Base-by-base conservation (phyloP, 495 filamentous ascomycete genomes). In the Cercophora samala region DNA sequence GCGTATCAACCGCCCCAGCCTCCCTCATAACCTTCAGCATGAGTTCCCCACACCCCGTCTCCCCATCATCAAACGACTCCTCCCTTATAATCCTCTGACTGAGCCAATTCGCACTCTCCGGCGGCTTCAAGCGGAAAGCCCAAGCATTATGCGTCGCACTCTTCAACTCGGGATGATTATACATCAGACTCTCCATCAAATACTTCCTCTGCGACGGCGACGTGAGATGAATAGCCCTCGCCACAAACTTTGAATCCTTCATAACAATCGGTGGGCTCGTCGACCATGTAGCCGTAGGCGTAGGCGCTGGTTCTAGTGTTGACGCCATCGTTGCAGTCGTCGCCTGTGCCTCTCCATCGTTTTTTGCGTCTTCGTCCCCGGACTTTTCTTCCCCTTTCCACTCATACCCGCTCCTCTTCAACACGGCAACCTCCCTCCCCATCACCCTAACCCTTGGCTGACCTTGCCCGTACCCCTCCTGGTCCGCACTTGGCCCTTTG, bases 31-130 rank as follows among this genome's bases (percentile, higher is more conserved):
- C 77, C 76, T 90, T 87, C 23, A 96, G 81, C 70, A 98, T 75
- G 25, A 95, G 84, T 0, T 88, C 86, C 5, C 95, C 95, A 25
- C 91, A 92, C 25, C 92, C 93, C 11, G 87, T 88, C 80, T 99
- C 95, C 8, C 95, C 95, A 74, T 99, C 95, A 72, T 97, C 94
- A 68, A 96, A 92, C 66, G 87, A 91, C 72, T 96, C 92, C 72
- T 98, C 92, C 25, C 86, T 86, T 18, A 85, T 82, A 2, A 83
- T 77, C 5, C 75, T 71, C 53, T 52, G 58, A 46, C 6, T 46
- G 37, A 46, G 37, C 37, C 37, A 46, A n/a, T 59, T 21, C 58
- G n/a, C 19, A 42, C 32, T 42, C 9, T 64, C 66, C 17, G 63
- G 62, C 6, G 68, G 64, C 19, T 62, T 61, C 24, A 75, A 21